Percentiles rank a stretch among this genome's conserved stretches.
Evolutionary conservation across 768 basidiomycete genomes (phyloP).

Genomic region (Hirschioporus abietinus): DNA sequence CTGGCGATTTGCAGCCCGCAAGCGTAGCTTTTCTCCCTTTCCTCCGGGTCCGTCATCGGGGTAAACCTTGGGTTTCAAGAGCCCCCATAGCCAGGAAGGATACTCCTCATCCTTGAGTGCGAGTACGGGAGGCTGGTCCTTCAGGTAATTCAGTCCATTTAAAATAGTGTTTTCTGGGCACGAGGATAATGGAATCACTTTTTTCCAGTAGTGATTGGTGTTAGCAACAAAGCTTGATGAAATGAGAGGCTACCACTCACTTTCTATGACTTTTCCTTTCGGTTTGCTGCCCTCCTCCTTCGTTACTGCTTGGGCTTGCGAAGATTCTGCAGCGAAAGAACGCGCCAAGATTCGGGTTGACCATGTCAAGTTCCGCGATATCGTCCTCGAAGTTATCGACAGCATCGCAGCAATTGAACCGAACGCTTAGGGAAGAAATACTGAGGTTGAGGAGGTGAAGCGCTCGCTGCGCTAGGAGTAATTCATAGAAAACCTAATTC

Average conservation of each 20-base stretch:
- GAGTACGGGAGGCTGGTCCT: conserved; percentile 71
- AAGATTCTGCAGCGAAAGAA: neutral
- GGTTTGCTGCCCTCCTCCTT: neutral
- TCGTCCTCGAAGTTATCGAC: neutral
- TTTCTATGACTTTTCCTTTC: neutral
- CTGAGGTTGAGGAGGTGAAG: too few species aligned
- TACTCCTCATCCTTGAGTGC: conserved; percentile 80
- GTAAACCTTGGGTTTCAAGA: conserved; percentile 54
- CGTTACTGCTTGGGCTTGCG: neutral
- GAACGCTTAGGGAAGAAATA: too few species aligned
- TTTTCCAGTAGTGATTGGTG: neutral
- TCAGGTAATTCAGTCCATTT: conserved; percentile 78
- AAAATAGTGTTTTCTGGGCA: conserved; percentile 71
- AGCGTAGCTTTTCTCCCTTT: conserved; percentile 43
- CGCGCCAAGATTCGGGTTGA: neutral
- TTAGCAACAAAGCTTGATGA: neutral
- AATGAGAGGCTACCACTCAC: neutral
- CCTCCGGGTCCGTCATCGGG: conserved; percentile 75
- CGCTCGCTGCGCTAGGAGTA: too few species aligned
- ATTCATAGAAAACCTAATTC: too few species aligned
- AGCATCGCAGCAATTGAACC: neutral
- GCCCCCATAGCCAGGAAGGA: conserved; percentile 84
- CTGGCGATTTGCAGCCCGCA: conserved; percentile 59
- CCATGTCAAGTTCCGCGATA: neutral
- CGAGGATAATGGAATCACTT: conserved; percentile 40